Evolutionary conservation across 1,284 basidiomycete genomes (phyloP).

Genomic region (Rhizoctonia solani): DNA sequence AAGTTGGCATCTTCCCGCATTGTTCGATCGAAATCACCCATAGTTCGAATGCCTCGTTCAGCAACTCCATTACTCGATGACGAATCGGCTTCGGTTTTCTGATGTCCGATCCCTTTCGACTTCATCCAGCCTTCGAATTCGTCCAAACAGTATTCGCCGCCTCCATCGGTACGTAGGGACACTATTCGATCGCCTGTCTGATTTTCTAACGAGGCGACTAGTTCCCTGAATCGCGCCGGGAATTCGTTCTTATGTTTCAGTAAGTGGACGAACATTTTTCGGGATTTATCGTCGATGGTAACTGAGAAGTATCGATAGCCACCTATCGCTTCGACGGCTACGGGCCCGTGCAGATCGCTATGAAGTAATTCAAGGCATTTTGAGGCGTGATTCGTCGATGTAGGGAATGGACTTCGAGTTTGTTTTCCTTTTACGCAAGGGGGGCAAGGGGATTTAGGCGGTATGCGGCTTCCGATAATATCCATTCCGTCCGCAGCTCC

Average conservation of each 20-base stretch:
- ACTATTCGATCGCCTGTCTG: slow-evolving; percentile 30
- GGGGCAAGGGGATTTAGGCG: slow-evolving; percentile 28
- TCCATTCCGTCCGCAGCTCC: slow-evolving; percentile 2
- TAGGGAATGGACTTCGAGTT: slow-evolving; percentile 26
- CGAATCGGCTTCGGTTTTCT: slow-evolving; percentile 3
- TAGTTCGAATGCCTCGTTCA: slow-evolving; percentile 20
- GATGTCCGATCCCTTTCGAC: slow-evolving; percentile 15
- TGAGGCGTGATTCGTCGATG: background rate
- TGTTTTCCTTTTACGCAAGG: slow-evolving; percentile 33
- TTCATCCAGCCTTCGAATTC: background rate
- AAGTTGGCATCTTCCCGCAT: slow-evolving; percentile 13
- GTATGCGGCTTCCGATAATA: background rate
- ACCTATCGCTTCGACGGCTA: slow-evolving; percentile 5
- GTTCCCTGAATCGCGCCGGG: slow-evolving; percentile 31
- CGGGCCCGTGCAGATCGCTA: slow-evolving; percentile 36
- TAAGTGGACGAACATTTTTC: slow-evolving; percentile 20
- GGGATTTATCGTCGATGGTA: slow-evolving; percentile 38
- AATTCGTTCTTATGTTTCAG: slow-evolving; percentile 33
- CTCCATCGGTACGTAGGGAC: slow-evolving; percentile 39
- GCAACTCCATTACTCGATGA: slow-evolving; percentile 32
- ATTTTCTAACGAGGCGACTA: slow-evolving; percentile 31
- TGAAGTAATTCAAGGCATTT: slow-evolving; percentile 37
- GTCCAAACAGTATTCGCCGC: slow-evolving; percentile 38
- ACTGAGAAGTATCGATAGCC: slow-evolving; percentile 36
- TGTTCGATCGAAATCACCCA: background rate